These are phyloP conservation scores for Alternaria triticimaculans DNA, from an alignment of 2,329 filamentous ascomycete species.

Conservation along the genomic window DNA sequence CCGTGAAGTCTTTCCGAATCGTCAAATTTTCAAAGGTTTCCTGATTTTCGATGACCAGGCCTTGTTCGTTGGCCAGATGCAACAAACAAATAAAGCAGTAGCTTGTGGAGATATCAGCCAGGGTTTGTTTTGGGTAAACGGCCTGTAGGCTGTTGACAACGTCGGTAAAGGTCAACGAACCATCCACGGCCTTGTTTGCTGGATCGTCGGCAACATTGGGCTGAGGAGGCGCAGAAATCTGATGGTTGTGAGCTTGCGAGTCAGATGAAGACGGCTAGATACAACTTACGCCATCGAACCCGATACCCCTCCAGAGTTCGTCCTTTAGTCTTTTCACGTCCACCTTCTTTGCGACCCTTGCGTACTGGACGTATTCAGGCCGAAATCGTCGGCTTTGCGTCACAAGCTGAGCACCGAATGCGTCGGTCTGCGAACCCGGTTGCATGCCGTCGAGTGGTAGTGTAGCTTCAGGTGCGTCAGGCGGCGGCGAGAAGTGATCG, in stretches of 20 bases:
- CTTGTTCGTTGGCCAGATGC: constrained; percentile 92
- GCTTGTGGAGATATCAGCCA: constrained; percentile 94
- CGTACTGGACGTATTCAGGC: constrained; percentile 71
- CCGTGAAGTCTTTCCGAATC: constrained; percentile 56
- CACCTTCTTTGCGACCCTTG: constrained; percentile 70
- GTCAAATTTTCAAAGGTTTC: constrained; percentile 58
- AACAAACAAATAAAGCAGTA: constrained; percentile 92
- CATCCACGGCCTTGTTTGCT: constrained; percentile 54
- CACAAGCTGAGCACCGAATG: constrained; percentile 68
- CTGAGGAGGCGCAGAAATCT: constrained; percentile 31
- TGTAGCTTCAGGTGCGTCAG: constrained; percentile 50
- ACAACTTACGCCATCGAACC: constrained; percentile 52
- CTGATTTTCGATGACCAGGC: constrained; percentile 74
- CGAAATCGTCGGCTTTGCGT: constrained; percentile 66
- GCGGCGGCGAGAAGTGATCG: constrained; percentile 76
- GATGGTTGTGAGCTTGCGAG: constrained; percentile 11
- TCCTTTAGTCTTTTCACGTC: constrained; percentile 69
- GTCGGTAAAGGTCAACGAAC: constrained; percentile 79
- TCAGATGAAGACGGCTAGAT: background rate
- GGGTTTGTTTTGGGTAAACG: constrained; percentile 83
- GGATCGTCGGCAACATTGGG: constrained; percentile 31
- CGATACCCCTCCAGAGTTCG: constrained; percentile 70
- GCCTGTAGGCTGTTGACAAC: constrained; percentile 88
- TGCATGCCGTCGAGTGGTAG: constrained; percentile 53
- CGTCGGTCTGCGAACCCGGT: constrained; percentile 60